Base-by-base conservation (phyloP, 305 asterid genomes). In the Euphrasia arctica region DNA sequence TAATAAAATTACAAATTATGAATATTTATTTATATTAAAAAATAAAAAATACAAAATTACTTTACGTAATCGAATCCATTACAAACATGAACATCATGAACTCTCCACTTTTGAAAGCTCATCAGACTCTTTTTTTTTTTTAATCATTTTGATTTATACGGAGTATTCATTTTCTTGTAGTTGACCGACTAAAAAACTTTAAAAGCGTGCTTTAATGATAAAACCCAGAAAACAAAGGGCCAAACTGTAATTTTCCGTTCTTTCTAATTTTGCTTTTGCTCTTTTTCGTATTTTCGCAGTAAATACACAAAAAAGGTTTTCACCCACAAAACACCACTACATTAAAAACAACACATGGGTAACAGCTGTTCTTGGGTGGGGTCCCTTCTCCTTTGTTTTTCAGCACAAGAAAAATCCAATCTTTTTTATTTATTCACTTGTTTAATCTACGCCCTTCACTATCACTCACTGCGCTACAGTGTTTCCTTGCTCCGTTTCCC, bases 341-440 rank as follows among this genome's bases (percentile, higher is more conserved):
- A 61, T 57, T 57, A 55, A 57, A 29, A 36, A 59, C 63, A 5
- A 60, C 73, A 73, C 73, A 77, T 76, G 72, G 76, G 25, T 58
- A 66, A 75, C 77, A 72, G 73, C 78, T 71, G 78, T 72, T 25
- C 27, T 82, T 69, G 78, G 58, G 72, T 42, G 60, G 83, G 95
- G 92, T 87, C 60, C 78, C 60, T 67, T 62, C 36, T 73, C 75
- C 74, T 81, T 83, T 82, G 81, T 79, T 47, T 47, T 47, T 39
- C 85, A 82, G 83, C 83, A 79, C 85, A 75, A 84, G 82, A 83
- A 82, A 70, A 72, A 82, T 76, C 83, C 77, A 57, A 60, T 70
- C 73, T 51, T 77, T 80, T 74, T 60, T 73, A 12, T 45, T 39
- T 39, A 39, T 63, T 43, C 51, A 58, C 47, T 58, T 32, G 54